These are phyloP conservation scores for Harrya chromipes DNA, from an alignment of 768 basidiomycete species.

Conservation along the genomic window DNA sequence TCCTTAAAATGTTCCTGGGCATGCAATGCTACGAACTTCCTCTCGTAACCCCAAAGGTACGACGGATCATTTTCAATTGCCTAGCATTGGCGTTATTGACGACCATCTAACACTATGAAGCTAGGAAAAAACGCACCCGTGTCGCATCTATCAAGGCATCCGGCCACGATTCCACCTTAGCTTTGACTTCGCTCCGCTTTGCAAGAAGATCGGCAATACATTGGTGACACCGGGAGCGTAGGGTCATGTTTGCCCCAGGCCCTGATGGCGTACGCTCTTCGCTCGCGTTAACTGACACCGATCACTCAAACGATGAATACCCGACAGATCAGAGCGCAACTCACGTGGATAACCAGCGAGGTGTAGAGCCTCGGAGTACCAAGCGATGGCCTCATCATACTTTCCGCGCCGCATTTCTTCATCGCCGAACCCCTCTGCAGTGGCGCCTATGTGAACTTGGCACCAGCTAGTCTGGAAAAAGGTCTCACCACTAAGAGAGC, in stretches of 20 bases:
- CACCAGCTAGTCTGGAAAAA: too few relatives aligned
- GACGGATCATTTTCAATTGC: slow-evolving; percentile 1
- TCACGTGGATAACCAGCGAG: slow-evolving; percentile 8
- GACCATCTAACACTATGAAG: neutral
- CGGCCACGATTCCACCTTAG: neutral
- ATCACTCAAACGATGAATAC: neutral
- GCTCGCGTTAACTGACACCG: neutral
- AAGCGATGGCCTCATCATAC: slow-evolving; percentile 5
- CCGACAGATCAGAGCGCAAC: neutral
- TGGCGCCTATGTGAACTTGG: too few relatives aligned
- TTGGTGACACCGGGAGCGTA: neutral
- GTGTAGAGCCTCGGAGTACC: slow-evolving; percentile 11
- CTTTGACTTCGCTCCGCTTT: slow-evolving; percentile 6
- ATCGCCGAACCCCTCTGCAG: slow-evolving; percentile 12
- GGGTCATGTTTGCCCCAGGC: neutral
- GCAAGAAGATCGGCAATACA: slow-evolving; percentile 5
- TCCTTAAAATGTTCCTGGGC: neutral
- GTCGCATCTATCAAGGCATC: slow-evolving; percentile 6
- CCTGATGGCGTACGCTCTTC: too few relatives aligned
- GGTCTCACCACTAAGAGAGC: slow-evolving; percentile 12
- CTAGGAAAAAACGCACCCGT: neutral
- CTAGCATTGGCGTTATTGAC: neutral
- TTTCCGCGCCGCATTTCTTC: neutral
- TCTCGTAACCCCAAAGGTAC: neutral
- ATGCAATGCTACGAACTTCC: slow-evolving; percentile 5